Evolutionary conservation across 2,329 filamentous ascomycete species (phyloP).

Genomic region (Fusarium sp.): DNA sequence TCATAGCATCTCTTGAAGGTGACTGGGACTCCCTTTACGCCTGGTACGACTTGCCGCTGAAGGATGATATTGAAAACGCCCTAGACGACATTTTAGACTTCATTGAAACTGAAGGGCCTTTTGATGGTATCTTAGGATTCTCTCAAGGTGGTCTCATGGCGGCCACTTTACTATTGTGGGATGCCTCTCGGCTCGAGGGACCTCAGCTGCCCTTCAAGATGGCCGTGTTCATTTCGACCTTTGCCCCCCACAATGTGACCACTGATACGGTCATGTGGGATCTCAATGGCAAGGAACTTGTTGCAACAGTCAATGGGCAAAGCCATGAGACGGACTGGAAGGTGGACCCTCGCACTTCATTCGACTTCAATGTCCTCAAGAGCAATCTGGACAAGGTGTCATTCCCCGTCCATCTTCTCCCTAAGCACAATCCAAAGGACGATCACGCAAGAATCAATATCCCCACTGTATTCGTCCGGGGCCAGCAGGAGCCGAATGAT

Average conservation of each 20-base stretch:
- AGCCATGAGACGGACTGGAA: not conserved
- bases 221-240: not conserved
- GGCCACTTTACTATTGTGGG: not conserved
- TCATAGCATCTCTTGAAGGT: not conserved
- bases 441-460: not conserved
- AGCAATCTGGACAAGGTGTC: not conserved
- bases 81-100: not conserved
- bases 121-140: not conserved
- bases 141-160: not conserved
- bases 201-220: not conserved
- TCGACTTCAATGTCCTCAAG: not conserved
- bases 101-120: not conserved
- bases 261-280: not conserved
- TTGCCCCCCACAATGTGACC: not conserved
- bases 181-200: not conserved
- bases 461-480: not conserved
- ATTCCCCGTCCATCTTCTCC: not conserved
- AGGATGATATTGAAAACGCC: not conserved
- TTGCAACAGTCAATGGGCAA: not conserved
- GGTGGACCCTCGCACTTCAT: not conserved
- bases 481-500: not conserved
- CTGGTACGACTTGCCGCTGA: not conserved
- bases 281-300: not conserved
- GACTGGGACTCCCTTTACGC: not conserved
- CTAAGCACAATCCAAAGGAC: not conserved